Base-by-base conservation (phyloP, 2,329 filamentous ascomycete species). In the Sporothrix phasma region DNA sequence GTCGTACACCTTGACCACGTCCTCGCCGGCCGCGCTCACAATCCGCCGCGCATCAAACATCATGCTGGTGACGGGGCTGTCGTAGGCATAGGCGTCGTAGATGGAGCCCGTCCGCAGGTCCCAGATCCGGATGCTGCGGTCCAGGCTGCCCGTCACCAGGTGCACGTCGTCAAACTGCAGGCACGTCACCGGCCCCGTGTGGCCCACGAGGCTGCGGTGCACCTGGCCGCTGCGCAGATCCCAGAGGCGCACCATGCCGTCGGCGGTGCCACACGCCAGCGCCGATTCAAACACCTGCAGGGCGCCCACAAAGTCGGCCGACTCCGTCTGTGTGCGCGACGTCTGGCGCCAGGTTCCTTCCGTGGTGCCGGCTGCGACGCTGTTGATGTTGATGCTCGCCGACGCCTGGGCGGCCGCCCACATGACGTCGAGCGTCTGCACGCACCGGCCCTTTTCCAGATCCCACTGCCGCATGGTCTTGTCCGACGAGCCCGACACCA, bases 381-480 rank as follows among this genome's bases (percentile, higher is more conserved):
- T 39, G 34, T 34, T 47, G 24, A 29, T 56, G 60, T 81, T 82
- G 63, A 90, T 81, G 5, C 84, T 87, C 45, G 87, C 85, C 10
- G 87, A 89, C 13, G 91, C 90, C 77, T 97, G 92, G 2, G 94
- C 92, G 4, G 94, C 92, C 10, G 94, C 94, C 94, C 94, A 99
- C 74, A 99, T 89, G 6, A 99, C 93, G 75, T 99, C 94, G 58
- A 99, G 80, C 2, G 94, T 99, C 76, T 99, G 94, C 62, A 99
- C 90, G 74, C 94, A 97, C 58, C 94, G 88, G n/a, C 94, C 94
- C 74, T 92, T 97, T 71, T 93, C 90, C 59, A 99, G 81, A 78
- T 99, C 94, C 94, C 94, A 99, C 74, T 99, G 94, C 51, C 94
- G 87, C 63, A 99, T 80, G 1, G 94, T 99, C 81, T 99, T 99